Evolutionary conservation across 495 filamentous ascomycete genomes (phyloP).

Genomic region (Talaromyces wortmannii): DNA sequence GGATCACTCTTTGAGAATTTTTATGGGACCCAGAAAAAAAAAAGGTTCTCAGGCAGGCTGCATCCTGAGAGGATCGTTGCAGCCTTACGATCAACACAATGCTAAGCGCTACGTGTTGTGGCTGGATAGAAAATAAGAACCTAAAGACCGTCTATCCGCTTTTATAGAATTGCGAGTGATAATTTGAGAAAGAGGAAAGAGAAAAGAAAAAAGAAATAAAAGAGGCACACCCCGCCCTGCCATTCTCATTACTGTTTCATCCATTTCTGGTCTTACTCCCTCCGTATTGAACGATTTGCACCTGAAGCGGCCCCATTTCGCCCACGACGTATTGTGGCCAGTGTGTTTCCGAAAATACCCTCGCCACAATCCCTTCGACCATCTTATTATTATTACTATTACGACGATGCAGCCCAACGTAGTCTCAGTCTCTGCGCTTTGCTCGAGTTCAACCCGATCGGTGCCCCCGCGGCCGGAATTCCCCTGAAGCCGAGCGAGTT

Average conservation of each 20-base stretch:
- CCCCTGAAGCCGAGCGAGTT: neutral
- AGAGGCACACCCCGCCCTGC: neutral
- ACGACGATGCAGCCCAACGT: neutral
- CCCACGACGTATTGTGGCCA: neutral
- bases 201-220: neutral
- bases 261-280: neutral
- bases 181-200: neutral
- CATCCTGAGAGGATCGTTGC: no score
- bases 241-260: neutral
- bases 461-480: neutral
- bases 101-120: neutral
- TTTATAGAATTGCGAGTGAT: neutral
- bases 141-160: neutral
- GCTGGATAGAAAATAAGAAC: neutral
- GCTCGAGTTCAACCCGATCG: neutral
- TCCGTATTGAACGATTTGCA: neutral
- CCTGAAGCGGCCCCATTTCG: neutral
- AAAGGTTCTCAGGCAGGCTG: no score
- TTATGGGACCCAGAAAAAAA: no score
- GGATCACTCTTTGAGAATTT: neutral
- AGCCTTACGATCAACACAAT: neutral
- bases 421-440: neutral
- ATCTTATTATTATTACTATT: neutral
- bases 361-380: neutral
- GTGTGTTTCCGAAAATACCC: neutral